A percentile compares a stretch with the other conserved stretches of the same genome.
These are phyloP conservation scores for Allium cepa DNA, from an alignment of 106 monocot genomes.

Conservation along the genomic window DNA sequence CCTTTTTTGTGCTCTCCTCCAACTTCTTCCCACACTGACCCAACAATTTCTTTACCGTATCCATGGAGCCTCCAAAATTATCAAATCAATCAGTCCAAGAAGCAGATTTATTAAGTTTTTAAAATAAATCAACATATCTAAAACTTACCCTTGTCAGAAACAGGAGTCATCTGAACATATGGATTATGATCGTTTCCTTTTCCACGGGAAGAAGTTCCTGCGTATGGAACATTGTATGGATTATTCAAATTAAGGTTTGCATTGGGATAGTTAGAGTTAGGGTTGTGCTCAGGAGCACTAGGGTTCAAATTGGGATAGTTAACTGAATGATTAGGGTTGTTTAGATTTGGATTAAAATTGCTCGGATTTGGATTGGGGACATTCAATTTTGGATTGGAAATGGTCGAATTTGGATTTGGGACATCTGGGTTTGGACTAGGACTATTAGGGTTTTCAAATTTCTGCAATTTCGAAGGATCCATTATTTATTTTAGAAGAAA, in stretches of 20 bases:
- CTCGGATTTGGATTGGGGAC: too few species aligned
- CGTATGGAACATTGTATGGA: background rate
- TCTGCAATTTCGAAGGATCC: too few species aligned
- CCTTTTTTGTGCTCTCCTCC: slow-evolving; percentile 42
- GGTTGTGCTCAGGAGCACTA: too few species aligned
- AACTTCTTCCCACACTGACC: slow-evolving; percentile 57
- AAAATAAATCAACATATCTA: background rate
- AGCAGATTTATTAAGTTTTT: background rate
- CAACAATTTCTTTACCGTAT: slow-evolving; percentile 45
- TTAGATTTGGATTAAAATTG: too few species aligned
- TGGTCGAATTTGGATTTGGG: too few species aligned
- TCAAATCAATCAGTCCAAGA: background rate
- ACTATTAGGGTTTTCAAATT: too few species aligned
- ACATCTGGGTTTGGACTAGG: too few species aligned
- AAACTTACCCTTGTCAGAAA: slow-evolving; percentile 24
- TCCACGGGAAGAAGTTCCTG: background rate
- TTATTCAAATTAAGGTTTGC: background rate
- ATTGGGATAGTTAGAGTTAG: background rate
- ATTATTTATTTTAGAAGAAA: too few species aligned
- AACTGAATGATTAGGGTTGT: too few species aligned
- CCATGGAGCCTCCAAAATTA: slow-evolving; percentile 22
- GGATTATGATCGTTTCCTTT: slow-evolving; percentile 24
- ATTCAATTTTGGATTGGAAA: too few species aligned
- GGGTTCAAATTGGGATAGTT: too few species aligned
- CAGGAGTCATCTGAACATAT: slow-evolving; percentile 45